Percentiles rank a stretch among this genome's conserved stretches.
phyloP scores from a whole-genome alignment of 257 asterid genomes.

The Verbena officinalis region DNA sequence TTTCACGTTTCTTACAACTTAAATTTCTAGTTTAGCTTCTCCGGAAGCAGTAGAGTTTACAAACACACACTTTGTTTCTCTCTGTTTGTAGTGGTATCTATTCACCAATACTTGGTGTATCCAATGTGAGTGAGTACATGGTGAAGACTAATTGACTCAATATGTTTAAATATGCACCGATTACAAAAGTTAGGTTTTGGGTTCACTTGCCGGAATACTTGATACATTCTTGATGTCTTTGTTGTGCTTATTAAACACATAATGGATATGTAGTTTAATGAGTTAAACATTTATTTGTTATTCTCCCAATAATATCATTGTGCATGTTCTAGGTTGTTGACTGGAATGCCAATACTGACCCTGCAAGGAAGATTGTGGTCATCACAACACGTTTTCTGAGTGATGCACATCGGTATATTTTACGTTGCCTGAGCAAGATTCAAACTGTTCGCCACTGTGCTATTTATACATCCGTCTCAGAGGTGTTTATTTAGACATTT shows the following conservation, averaged over 20 bases:
- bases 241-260: conserved; percentile 9
- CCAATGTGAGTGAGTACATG: neutral
- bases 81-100: neutral
- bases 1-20: too few species aligned
- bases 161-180: neutral
- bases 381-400: conserved; percentile 81
- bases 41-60: too few species aligned
- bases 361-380: conserved; percentile 69
- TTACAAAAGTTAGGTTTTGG: conserved; percentile 1
- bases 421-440: conserved; percentile 79
- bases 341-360: conserved; percentile 53
- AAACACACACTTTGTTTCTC: conserved; percentile 9
- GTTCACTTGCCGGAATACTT: conserved; percentile 22
- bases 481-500: conserved; percentile 48
- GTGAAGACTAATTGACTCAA: conserved; percentile 1
- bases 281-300: neutral
- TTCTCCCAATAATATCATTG: neutral
- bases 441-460: conserved; percentile 53
- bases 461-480: conserved; percentile 84
- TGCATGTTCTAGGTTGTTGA: conserved; percentile 58
- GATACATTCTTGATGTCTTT: conserved; percentile 23
- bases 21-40: too few species aligned
- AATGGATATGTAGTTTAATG: conserved; percentile 5
- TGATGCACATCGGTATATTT: conserved; percentile 89
- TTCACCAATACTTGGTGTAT: neutral